Conservation (phyloP, 2,329 filamentous ascomycete species). For the Trichoderma cornu-damae region DNA sequence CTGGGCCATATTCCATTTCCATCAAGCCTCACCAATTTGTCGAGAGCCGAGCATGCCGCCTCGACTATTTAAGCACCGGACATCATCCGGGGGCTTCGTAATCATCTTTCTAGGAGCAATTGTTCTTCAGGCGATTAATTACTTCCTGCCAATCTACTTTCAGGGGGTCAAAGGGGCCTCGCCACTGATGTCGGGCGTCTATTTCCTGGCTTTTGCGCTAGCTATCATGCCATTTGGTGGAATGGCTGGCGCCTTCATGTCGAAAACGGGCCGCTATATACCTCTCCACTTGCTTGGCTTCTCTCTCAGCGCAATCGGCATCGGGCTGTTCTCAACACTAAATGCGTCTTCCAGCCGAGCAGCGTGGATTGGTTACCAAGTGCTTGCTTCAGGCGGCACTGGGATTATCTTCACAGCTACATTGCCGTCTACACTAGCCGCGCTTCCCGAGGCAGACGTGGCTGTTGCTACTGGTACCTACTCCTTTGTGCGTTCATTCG, state of each 20-base stretch:
- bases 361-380: slow-evolving; percentile 40
- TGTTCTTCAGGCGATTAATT: slow-evolving; percentile 23
- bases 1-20: slow-evolving; percentile 25
- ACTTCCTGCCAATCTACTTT: slow-evolving; percentile 46
- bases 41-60: slow-evolving; percentile 20
- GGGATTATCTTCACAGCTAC: slow-evolving; percentile 40
- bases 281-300: slow-evolving; percentile 33
- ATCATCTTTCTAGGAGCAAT: slow-evolving; percentile 33
- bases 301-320: slow-evolving; percentile 33
- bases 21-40: slow-evolving; percentile 12
- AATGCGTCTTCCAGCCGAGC: slow-evolving; percentile 33
- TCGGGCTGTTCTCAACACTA: slow-evolving; percentile 41
- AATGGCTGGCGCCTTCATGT: slow-evolving; percentile 26
- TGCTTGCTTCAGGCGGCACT: slow-evolving; percentile 36
- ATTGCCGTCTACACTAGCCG: slow-evolving; percentile 41
- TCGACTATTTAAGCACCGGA: slow-evolving; percentile 18
- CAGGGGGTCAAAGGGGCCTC: slow-evolving; percentile 37
- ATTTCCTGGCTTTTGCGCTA: slow-evolving; percentile 31
- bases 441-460: slow-evolving; percentile 35
- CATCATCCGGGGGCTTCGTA: slow-evolving; percentile 25
- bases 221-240: slow-evolving; percentile 27
- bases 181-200: slow-evolving; percentile 31
- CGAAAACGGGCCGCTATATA: slow-evolving; percentile 32
- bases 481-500: slow-evolving; percentile 44
- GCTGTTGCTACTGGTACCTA: slow-evolving; percentile 38